Evolutionary conservation across 1,139 yeast genomes (phyloP).

Genomic region (Pichia sp.): DNA sequence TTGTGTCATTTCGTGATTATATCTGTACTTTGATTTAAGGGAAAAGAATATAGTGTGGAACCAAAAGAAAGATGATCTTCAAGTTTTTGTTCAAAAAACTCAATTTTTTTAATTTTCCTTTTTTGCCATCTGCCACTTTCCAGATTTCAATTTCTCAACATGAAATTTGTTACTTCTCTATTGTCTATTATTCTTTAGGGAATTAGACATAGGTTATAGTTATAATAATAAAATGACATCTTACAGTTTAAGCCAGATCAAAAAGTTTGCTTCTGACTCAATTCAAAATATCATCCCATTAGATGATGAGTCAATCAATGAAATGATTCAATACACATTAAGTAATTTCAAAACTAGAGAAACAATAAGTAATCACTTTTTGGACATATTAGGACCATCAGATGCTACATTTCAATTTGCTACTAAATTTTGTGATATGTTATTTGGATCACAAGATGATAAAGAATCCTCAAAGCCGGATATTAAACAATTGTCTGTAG

Average conservation of each 20-base stretch:
- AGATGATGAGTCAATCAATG: slow-evolving; percentile 36
- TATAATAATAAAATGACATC: slow-evolving; percentile 16
- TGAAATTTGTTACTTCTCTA: too few relatives aligned
- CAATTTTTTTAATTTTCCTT: too few relatives aligned
- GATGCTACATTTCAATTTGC: slow-evolving; percentile 40
- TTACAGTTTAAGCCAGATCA: slow-evolving; percentile 24
- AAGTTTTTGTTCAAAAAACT: too few relatives aligned
- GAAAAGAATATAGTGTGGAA: too few relatives aligned
- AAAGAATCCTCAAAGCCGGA: too few relatives aligned
- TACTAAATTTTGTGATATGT: slow-evolving; percentile 30
- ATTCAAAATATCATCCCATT: slow-evolving; percentile 43
- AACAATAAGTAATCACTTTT: slow-evolving; percentile 43
- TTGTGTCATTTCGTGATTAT: neutral
- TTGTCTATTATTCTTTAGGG: too few relatives aligned
- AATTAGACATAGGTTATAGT: neutral
- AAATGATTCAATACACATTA: slow-evolving; percentile 46
- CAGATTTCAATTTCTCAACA: too few relatives aligned
- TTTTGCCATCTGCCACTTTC: too few relatives aligned
- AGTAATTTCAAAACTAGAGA: slow-evolving; percentile 36
- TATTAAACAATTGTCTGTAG: too few relatives aligned
- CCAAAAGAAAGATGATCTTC: too few relatives aligned
- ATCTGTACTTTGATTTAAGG: too few relatives aligned
- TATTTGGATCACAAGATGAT: slow-evolving; percentile 20
- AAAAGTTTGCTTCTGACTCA: slow-evolving; percentile 33
- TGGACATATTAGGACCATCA: slow-evolving; percentile 49